A percentile compares a stretch with the other conserved stretches of the same genome.
Evolutionary conservation across 257 asterid species (phyloP).

Genomic region (Solanum okadae): DNA sequence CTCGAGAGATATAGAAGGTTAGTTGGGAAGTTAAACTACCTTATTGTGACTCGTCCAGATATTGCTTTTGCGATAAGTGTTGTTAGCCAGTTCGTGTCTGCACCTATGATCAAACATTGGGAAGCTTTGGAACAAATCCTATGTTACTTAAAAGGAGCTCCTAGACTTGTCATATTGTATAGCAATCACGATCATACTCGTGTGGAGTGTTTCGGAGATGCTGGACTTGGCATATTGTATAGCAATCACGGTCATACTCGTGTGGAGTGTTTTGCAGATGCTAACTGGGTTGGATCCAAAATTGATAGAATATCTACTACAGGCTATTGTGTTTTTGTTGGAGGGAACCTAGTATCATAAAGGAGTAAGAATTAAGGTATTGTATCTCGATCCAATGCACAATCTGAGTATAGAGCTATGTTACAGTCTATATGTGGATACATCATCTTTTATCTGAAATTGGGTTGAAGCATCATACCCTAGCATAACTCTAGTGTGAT

Average conservation of each 20-base stretch:
- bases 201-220: not conserved
- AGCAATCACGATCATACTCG: no score
- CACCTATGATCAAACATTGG: not conserved
- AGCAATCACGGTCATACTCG: no score
- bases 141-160: not conserved
- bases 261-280: not conserved
- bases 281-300: not conserved
- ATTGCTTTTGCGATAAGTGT: no score
- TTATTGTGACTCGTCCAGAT: no score
- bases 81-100: no score
- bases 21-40: no score
- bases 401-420: not conserved
- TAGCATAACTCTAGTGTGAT: not conserved
- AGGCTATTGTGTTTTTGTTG: not conserved
- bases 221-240: no score
- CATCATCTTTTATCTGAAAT: not conserved
- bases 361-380: not conserved
- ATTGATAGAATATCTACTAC: not conserved
- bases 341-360: not conserved
- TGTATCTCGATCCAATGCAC: not conserved
- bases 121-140: not conserved
- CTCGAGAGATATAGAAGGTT: no score
- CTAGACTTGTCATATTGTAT: not conserved
- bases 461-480: not conserved
- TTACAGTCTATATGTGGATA: not conserved